Percentiles rank a stretch among this genome's conserved stretches.
Conservation (phyloP, 495 filamentous ascomycete genomes). For the Sporormia fimetaria region DNA sequence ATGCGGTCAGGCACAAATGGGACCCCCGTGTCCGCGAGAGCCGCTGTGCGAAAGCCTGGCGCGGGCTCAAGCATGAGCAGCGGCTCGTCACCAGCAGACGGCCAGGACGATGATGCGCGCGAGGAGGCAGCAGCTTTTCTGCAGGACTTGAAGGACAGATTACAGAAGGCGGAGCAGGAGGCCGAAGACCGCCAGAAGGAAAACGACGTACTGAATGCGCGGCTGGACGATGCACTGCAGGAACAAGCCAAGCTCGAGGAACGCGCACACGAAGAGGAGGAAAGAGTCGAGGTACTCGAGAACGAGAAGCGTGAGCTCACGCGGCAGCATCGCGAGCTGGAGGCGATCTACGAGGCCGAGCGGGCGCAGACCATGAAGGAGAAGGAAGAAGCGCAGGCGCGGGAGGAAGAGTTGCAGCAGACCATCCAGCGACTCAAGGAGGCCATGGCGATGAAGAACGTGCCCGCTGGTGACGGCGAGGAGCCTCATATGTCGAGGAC, state of each 20-base stretch:
- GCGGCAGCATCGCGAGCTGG: constrained; percentile 75
- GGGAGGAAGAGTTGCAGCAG: constrained; percentile 78
- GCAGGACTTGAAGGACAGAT: constrained; percentile 70
- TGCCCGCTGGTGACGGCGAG: constrained; percentile 47
- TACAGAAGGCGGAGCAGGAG: constrained; percentile 66
- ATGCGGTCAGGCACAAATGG: constrained; percentile 18
- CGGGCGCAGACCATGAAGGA: constrained; percentile 77
- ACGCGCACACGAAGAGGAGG: constrained; percentile 66
- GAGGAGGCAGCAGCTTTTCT: constrained; percentile 67
- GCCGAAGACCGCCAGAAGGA: constrained; percentile 78
- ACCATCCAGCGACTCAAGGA: constrained; percentile 88
- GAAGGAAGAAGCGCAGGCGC: constrained; percentile 71
- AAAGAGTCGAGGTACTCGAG: constrained; percentile 64
- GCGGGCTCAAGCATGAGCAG: constrained; percentile 23
- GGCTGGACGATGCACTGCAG: constrained; percentile 70
- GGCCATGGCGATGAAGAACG: constrained; percentile 59
- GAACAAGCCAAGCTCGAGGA: constrained; percentile 85
- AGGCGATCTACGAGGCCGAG: constrained; percentile 81
- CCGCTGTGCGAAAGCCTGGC: constrained; percentile 25
- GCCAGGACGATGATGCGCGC: constrained; percentile 45
- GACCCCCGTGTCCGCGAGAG: constrained; percentile 26
- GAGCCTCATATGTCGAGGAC: constrained; percentile 55
- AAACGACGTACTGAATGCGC: constrained; percentile 68
- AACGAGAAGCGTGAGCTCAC: constrained; percentile 68
- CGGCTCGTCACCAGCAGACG: constrained; percentile 21